Percentiles rank a stretch among this genome's conserved stretches.
Evolutionary conservation across 2,329 filamentous ascomycete genomes (phyloP).

Genomic region (Sphaerulina vaccinii): DNA sequence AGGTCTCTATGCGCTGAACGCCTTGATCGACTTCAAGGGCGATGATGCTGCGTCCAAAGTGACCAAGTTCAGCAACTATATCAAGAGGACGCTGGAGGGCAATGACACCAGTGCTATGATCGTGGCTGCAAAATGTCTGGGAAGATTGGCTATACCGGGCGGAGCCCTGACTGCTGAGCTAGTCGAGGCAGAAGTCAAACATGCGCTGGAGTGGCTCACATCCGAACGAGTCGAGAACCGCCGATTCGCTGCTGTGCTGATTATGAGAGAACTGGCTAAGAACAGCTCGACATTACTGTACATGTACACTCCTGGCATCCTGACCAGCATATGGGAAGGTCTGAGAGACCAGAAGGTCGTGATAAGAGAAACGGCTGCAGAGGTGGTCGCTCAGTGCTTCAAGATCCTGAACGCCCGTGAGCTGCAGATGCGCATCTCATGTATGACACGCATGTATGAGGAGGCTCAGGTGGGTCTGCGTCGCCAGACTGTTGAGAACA

Average conservation of each 20-base stretch:
- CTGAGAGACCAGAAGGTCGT: conserved; percentile 85
- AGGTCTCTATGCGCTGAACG: conserved; percentile 87
- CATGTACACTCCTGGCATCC: conserved; percentile 88
- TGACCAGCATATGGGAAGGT: conserved; percentile 95
- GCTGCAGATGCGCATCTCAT: conserved; percentile 77
- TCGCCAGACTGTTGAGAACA: conserved; percentile 76
- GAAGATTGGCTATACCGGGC: conserved; percentile 85
- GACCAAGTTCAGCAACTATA: conserved; percentile 86
- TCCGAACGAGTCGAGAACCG: conserved; percentile 91
- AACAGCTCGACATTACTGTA: conserved; percentile 96
- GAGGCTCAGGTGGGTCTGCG: conserved; percentile 79
- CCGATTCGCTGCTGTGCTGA: conserved; percentile 87
- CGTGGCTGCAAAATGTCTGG: conserved; percentile 81
- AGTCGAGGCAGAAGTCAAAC: conserved; percentile 95
- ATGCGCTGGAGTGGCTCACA: conserved; percentile 93
- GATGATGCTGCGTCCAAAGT: conserved; percentile 92
- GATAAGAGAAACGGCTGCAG: conserved; percentile 86
- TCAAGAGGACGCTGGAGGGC: conserved; percentile 82
- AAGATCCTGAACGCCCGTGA: conserved; percentile 94
- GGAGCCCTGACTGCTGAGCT: conserved; percentile 92
- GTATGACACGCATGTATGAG: conserved; percentile 87
- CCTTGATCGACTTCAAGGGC: conserved; percentile 92
- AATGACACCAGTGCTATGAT: conserved; percentile 91
- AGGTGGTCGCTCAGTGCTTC: conserved; percentile 92
- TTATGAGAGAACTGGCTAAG: conserved; percentile 83